phyloP scores from a whole-genome alignment of 2,329 filamentous ascomycete genomes.

The Pseudogymnoascus verrucosus region DNA sequence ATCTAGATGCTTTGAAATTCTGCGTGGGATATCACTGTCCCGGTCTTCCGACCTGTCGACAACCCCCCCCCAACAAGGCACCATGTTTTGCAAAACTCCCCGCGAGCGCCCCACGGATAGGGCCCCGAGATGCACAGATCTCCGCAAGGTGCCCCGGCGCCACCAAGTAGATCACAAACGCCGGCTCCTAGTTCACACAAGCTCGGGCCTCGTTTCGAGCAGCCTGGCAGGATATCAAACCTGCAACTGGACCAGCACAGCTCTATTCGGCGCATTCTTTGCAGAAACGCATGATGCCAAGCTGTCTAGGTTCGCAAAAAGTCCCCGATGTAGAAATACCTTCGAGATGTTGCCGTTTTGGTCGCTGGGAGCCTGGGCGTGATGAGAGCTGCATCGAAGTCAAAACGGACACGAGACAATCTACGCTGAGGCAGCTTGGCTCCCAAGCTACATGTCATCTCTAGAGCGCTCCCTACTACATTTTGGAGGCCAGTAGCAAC shows the following conservation, averaged over 20 bases:
- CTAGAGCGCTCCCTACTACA: background rate
- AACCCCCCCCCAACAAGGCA: background rate
- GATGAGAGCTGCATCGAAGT: background rate
- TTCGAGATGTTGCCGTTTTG: background rate
- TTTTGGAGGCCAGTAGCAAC: background rate
- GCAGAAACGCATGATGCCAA: background rate
- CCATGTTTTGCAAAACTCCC: background rate
- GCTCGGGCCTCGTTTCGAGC: background rate
- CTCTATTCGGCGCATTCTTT: background rate
- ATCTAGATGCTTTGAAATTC: background rate
- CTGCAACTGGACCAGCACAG: background rate
- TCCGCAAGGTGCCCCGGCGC: background rate
- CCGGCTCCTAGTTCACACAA: background rate
- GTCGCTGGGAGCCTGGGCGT: background rate
- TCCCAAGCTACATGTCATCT: background rate
- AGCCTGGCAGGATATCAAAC: background rate
- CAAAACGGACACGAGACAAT: background rate
- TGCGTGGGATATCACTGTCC: background rate
- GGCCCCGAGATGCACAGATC: background rate
- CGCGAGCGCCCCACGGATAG: background rate
- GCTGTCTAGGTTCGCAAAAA: background rate
- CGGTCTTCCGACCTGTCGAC: too few species aligned
- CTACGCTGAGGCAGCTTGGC: background rate
- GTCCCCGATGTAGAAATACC: background rate
- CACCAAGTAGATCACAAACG: conserved; percentile 4